Evolutionary conservation across 768 basidiomycete genomes (phyloP).

Genomic region (Auricularia cornea): DNA sequence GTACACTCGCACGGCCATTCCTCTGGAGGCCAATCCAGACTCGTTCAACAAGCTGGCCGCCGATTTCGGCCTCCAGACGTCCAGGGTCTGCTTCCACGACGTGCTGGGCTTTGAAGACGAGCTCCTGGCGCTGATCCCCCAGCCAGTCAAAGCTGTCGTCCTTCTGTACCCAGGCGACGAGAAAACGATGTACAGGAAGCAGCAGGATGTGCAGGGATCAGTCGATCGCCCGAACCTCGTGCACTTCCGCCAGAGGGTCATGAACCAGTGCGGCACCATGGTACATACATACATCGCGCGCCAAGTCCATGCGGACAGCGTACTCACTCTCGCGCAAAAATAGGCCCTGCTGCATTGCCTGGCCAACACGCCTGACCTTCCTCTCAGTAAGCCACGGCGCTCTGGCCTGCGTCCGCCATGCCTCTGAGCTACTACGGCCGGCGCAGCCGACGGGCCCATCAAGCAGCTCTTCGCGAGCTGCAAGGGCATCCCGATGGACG

Average conservation of each 20-base stretch:
- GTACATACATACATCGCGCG: neutral
- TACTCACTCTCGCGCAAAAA: neutral
- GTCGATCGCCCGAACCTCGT: neutral
- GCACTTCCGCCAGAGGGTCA: neutral
- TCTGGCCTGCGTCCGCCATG: neutral
- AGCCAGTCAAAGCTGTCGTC: constrained; percentile 1
- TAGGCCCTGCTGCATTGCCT: constrained; percentile 3
- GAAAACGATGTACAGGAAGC: neutral
- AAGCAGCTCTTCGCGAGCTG: neutral
- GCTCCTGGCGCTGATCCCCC: constrained; percentile 3
- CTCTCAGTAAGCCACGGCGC: neutral
- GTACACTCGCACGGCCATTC: neutral
- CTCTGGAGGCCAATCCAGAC: constrained; percentile 1
- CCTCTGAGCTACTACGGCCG: neutral
- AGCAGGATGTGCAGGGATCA: neutral
- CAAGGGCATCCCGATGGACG: neutral
- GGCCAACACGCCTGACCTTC: constrained; percentile 2
- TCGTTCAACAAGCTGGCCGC: constrained; percentile 1
- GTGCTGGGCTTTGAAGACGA: constrained; percentile 6
- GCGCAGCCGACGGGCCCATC: neutral
- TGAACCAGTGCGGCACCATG: constrained; percentile 4
- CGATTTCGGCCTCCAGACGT: neutral
- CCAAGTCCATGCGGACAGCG: too few species aligned
- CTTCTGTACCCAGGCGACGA: neutral
- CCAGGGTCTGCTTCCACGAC: constrained; percentile 1